These are phyloP conservation scores for Penstemon barbatus DNA, from an alignment of 257 asterid genomes.

Conservation along the genomic window DNA sequence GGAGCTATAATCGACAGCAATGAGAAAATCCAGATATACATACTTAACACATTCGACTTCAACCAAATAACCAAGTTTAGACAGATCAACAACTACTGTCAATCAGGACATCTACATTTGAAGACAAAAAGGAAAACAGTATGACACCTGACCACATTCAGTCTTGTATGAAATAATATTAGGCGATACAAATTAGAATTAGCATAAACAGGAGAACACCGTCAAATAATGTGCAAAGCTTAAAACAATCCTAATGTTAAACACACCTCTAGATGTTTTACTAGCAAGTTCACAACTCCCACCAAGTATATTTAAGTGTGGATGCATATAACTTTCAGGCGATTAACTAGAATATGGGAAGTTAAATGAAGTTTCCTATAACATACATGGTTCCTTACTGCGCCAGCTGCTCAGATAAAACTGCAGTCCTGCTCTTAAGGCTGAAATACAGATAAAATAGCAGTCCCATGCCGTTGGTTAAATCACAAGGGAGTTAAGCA, in stretches of 20 bases:
- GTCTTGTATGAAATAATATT: neutral
- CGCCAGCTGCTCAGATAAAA: conserved; percentile 63
- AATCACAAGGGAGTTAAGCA: conserved; percentile 32
- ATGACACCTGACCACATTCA: neutral
- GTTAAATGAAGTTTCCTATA: conserved; percentile 32
- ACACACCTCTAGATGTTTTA: neutral
- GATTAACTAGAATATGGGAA: neutral
- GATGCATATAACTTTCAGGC: neutral
- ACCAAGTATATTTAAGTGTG: neutral
- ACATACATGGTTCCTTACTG: conserved; percentile 53
- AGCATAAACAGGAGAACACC: neutral
- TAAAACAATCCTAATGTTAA: neutral
- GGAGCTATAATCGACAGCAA: conserved; percentile 1
- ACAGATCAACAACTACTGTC: no score
- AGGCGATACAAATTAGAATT: neutral
- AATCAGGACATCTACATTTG: no score
- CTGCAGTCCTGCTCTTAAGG: conserved; percentile 49
- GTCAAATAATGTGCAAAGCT: neutral
- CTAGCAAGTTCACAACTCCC: neutral
- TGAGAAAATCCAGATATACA: neutral
- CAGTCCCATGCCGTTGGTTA: conserved; percentile 45
- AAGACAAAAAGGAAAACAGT: neutral
- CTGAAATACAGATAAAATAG: conserved; percentile 51
- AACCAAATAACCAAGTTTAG: no score
- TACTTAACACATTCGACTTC: no score